Evolutionary conservation across 1,284 basidiomycete species (phyloP).

Genomic region (Ustilago nuda): DNA sequence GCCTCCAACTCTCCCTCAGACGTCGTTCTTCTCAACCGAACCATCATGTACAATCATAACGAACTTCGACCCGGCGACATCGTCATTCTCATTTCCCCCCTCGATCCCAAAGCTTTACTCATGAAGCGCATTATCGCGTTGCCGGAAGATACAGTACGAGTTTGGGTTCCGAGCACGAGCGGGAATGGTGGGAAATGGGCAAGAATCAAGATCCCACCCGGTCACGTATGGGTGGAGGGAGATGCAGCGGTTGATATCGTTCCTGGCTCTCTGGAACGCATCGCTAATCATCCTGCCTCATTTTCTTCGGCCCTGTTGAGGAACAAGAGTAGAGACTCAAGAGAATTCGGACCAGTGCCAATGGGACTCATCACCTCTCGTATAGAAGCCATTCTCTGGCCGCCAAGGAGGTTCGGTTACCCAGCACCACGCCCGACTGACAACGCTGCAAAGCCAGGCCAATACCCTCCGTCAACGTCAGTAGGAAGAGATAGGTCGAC

Average conservation of each 20-base stretch:
- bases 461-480: constrained; percentile 24
- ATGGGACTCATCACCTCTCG: constrained; percentile 70
- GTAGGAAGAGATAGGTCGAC: constrained; percentile 20
- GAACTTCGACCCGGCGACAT: constrained; percentile 72
- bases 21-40: constrained; percentile 72
- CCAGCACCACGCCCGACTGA: constrained; percentile 36
- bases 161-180: constrained; percentile 45
- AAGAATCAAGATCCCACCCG: constrained; percentile 55
- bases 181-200: constrained; percentile 35
- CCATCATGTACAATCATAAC: constrained; percentile 64
- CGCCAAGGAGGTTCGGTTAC: constrained; percentile 60
- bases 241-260: constrained; percentile 70
- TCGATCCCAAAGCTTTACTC: constrained; percentile 71
- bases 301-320: not conserved
- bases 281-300: constrained; percentile 26
- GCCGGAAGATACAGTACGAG: constrained; percentile 72
- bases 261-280: constrained; percentile 21
- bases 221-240: constrained; percentile 73
- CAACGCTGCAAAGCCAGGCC: not conserved
- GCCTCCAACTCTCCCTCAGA: constrained; percentile 72
- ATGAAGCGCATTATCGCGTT: constrained; percentile 73
- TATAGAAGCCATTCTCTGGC: constrained; percentile 71
- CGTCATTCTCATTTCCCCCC: constrained; percentile 72
- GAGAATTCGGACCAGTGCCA: constrained; percentile 73
- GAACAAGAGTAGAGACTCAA: constrained; percentile 69